A percentile compares a stretch with the other conserved stretches of the same genome.
phyloP scores from a whole-genome alignment of 225 moss, liverwort and hornwort genomes.

The Neckera pumila region DNA sequence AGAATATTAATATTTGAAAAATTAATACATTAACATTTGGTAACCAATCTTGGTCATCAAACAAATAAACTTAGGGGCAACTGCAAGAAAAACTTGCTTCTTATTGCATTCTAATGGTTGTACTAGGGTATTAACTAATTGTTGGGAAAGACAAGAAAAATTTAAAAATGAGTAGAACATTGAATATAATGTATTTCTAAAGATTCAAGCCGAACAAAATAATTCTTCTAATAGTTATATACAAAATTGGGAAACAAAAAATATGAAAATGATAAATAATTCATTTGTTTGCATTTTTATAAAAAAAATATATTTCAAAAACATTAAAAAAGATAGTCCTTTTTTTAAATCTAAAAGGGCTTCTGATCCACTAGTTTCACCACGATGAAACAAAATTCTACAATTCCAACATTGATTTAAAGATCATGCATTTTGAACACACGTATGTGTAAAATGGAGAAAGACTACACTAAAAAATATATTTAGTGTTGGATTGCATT shows the following conservation, averaged over 20 bases:
- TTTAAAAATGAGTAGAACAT: neutral
- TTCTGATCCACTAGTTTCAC: neutral
- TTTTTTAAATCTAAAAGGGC: neutral
- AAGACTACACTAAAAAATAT: too few relatives aligned
- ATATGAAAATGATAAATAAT: neutral
- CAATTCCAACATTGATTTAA: neutral
- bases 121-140: accelerated
- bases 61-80: neutral
- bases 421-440: neutral
- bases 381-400: neutral
- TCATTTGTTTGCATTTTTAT: neutral
- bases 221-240: neutral
- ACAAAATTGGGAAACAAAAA: neutral
- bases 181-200: neutral
- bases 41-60: neutral
- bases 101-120: accelerated
- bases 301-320: neutral
- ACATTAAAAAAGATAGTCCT: too few relatives aligned
- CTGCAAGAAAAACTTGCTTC: neutral
- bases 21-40: neutral
- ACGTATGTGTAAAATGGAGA: neutral
- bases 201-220: neutral
- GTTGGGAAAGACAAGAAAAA: neutral
- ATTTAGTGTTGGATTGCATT: too few relatives aligned
- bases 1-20: neutral